phyloP scores from a whole-genome alignment of 192 early-diverging fungal genomes.

The Backusella psychrophila region DNA sequence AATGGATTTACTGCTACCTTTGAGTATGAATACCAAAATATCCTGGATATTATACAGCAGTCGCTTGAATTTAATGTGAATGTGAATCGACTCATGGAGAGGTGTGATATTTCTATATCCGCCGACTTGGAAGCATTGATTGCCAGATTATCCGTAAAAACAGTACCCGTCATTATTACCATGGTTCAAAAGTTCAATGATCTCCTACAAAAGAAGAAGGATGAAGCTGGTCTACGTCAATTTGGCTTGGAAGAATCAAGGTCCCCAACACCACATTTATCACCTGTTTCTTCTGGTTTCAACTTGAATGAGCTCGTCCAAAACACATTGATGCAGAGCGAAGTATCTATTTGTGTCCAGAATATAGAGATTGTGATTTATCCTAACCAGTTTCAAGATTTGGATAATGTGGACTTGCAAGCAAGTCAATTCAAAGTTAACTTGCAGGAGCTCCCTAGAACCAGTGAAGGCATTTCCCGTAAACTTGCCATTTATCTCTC shows the following conservation, averaged over 20 bases:
- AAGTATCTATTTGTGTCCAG: neutral
- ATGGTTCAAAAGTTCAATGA: conserved; percentile 43
- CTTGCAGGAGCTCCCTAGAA: conserved; percentile 13
- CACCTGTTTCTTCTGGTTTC: neutral
- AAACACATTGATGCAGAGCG: neutral
- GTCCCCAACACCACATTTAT: neutral
- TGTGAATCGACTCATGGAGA: neutral
- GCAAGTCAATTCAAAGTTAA: conserved; percentile 22
- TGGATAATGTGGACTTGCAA: conserved; percentile 40
- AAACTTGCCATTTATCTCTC: conserved; percentile 25
- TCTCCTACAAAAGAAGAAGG: conserved; percentile 57
- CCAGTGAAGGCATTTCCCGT: neutral
- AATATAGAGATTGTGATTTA: conserved; percentile 38
- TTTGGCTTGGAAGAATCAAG: neutral
- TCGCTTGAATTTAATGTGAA: conserved; percentile 35
- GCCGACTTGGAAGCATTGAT: conserved; percentile 11
- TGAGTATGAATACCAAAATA: conserved; percentile 76
- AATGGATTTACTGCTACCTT: conserved; percentile 47
- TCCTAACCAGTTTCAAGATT: conserved; percentile 44
- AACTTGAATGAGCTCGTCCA: neutral
- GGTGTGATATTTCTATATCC: neutral
- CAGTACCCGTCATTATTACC: conserved; percentile 57
- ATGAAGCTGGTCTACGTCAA: conserved; percentile 16
- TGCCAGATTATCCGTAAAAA: conserved; percentile 41
- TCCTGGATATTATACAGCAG: conserved; percentile 59